Evolutionary conservation across 495 filamentous ascomycete species (phyloP), one percentile per base, ranked within the genome.

Genomic region (Penicillium lagena): DNA sequence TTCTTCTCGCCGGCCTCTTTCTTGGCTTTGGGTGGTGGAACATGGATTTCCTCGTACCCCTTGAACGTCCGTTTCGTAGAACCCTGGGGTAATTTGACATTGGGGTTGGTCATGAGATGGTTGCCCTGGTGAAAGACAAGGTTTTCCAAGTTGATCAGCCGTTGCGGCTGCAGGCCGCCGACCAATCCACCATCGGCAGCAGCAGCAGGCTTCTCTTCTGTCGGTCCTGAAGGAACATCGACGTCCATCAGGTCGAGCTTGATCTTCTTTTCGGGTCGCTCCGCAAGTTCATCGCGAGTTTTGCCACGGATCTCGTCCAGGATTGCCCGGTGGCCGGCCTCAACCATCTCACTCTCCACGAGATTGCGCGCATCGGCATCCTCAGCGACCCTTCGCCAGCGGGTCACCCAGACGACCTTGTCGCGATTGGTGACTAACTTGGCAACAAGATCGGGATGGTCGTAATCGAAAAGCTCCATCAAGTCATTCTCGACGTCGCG

Each of bases 401-500:
- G 80, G 12, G 94, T 97, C 10, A 94, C 85, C 93, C 94, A 99
- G 27, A 96, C 85, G 46, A 97, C 78, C 67, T 90, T 94, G 51
- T 93, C 84, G 8, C 85, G 79, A 53, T 97, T 97, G 49, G 85
- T 79, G 46, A 96, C 87, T n/a, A 99, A 75, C 60, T 86, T 91
- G 40, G 87, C 84, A 28, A 97, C 93, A 35, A 96, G 77, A 37
- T 96, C 90, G 42, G 93, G 87, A 58, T 96, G 85, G 56, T 97
- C 93, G 54, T 94, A 99, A 54, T 97, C 90, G 49, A 99, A 95
- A 0, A 97, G 79, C 55, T 96, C 94, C 84, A 96, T 96, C 40
- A 99, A 70, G 41, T 97, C 94, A 58, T 99, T 99, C 60, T 99
- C 93, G 49, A 96, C 89, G 50, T 99, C 91, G 50, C 90, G 83